These are phyloP conservation scores for Acanthamoeba royreba DNA, from an alignment of 208 protist species.

Conservation along the genomic window DNA sequence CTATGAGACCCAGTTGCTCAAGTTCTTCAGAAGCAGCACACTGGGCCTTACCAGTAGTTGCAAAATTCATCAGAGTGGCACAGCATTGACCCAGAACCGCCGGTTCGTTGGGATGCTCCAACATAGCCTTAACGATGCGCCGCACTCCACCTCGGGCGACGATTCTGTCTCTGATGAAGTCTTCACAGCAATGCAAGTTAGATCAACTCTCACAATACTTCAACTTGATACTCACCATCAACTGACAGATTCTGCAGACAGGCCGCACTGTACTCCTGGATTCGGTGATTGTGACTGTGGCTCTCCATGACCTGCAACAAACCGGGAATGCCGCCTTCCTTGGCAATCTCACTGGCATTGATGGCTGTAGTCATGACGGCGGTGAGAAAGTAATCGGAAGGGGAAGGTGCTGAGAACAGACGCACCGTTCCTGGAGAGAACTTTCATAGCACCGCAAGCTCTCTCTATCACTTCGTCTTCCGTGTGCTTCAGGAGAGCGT, in stretches of 20 bases:
- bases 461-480: background rate
- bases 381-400: no score
- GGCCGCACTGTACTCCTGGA: background rate
- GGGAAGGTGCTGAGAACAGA: background rate
- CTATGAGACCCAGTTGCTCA: background rate
- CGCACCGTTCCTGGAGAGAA: background rate
- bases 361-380: background rate
- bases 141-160: background rate
- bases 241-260: background rate
- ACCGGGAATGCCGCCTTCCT: background rate
- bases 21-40: background rate
- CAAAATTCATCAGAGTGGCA: background rate
- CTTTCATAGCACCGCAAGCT: background rate
- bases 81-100: background rate
- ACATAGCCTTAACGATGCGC: background rate
- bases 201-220: no score
- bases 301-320: background rate
- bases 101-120: background rate
- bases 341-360: background rate
- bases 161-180: background rate
- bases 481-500: background rate
- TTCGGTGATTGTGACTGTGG: background rate
- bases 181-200: no score
- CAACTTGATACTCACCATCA: background rate
- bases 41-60: background rate